Evolutionary conservation across 352 stramenopile genomes (phyloP).

Genomic region (Thraustochytrium sp.): DNA sequence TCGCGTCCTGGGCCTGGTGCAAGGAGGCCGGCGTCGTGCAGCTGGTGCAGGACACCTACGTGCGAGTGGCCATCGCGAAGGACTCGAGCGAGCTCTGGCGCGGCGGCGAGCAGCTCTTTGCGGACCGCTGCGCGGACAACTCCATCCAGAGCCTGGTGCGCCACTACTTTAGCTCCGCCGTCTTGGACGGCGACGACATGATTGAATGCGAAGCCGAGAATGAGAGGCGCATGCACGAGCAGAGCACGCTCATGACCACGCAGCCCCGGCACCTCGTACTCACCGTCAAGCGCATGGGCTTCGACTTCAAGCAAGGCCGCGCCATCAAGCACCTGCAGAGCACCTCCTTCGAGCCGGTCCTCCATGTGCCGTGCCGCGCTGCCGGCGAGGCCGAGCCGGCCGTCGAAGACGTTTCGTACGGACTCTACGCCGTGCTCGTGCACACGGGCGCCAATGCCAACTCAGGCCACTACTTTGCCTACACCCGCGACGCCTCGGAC

Average conservation of each 20-base stretch:
- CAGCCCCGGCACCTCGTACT: conserved; percentile 1
- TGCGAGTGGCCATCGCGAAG: conserved; percentile 4
- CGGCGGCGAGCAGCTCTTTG: not conserved
- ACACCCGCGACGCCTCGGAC: conserved; percentile 70
- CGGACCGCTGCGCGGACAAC: not conserved
- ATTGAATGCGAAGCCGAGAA: conserved; percentile 16
- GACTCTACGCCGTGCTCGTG: conserved; percentile 76
- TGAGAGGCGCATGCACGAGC: conserved; percentile 8
- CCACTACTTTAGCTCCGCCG: conserved; percentile 30
- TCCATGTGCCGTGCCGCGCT: not conserved
- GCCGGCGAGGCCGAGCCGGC: not conserved
- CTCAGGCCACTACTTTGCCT: conserved; percentile 82
- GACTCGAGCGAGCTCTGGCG: conserved; percentile 27
- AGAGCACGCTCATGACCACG: conserved; percentile 2
- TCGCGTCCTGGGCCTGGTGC: conserved; percentile 13
- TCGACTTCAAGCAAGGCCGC: conserved; percentile 7
- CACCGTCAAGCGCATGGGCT: conserved; percentile 43
- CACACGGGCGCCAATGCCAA: conserved; percentile 77
- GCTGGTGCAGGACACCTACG: conserved; percentile 17
- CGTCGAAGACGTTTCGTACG: conserved; percentile 54
- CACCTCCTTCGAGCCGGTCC: conserved; percentile 12
- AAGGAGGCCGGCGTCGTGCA: not conserved
- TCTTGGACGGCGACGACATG: conserved; percentile 9
- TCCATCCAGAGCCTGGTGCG: conserved; percentile 18
- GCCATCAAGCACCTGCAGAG: conserved; percentile 33